phyloP scores from a whole-genome alignment of 2,329 filamentous ascomycete species.

The Sarocladium strictum region DNA sequence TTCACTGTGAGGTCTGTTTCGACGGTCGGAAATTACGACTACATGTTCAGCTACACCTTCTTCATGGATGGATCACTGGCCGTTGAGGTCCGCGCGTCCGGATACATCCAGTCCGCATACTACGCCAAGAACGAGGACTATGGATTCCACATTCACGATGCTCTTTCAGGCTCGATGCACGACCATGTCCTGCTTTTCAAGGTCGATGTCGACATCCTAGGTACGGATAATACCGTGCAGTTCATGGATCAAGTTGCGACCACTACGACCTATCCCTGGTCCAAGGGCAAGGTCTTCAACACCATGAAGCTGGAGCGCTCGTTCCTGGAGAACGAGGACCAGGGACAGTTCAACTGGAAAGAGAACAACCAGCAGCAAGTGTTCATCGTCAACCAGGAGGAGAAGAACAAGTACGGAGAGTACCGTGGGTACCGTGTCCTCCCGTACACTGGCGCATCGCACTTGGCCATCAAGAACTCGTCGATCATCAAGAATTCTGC shows the following conservation, averaged over 20 bases:
- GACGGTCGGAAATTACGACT: slow-evolving; percentile 37
- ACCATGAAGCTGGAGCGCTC: slow-evolving; percentile 40
- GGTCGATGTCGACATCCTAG: slow-evolving; percentile 33
- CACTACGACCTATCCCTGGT: slow-evolving; percentile 39
- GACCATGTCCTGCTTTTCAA: slow-evolving; percentile 34
- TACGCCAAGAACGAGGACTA: slow-evolving; percentile 28
- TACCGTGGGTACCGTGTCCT: slow-evolving; percentile 39
- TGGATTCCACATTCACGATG: slow-evolving; percentile 28
- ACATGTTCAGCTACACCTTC: slow-evolving; percentile 31
- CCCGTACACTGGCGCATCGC: slow-evolving; percentile 25
- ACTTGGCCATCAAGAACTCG: slow-evolving; percentile 39
- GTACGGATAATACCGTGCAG: slow-evolving; percentile 30
- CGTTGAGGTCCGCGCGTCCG: slow-evolving; percentile 32
- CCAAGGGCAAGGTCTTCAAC: slow-evolving; percentile 33
- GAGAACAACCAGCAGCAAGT: slow-evolving; percentile 38
- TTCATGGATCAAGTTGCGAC: slow-evolving; percentile 25
- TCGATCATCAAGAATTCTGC: slow-evolving; percentile 30
- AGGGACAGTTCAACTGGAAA: slow-evolving; percentile 30
- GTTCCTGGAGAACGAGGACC: slow-evolving; percentile 35
- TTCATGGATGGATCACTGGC: slow-evolving; percentile 31
- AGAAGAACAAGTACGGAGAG: slow-evolving; percentile 41
- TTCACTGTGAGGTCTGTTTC: slow-evolving; percentile 36
- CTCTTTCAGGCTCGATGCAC: slow-evolving; percentile 32
- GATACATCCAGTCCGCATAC: slow-evolving; percentile 32
- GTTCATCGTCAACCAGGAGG: slow-evolving; percentile 37